Base-by-base conservation (phyloP, 2,329 filamentous ascomycete species). In the Cercospora sp. region DNA sequence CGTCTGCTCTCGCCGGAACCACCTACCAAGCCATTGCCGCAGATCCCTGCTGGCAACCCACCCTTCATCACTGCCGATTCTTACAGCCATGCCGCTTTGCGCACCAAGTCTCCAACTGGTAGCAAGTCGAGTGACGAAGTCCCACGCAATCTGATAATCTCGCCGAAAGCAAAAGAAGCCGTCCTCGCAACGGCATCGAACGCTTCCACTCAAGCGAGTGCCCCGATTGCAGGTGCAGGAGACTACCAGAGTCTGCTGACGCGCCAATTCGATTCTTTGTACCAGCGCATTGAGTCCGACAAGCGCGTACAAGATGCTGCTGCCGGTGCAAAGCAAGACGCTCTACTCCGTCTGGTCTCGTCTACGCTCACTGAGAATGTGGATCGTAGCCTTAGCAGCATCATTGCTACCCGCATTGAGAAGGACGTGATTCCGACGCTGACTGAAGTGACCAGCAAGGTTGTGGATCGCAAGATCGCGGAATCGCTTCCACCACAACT, bases 371-470 rank as follows among this genome's bases (percentile, higher is more conserved):
- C 87, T 10, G 88, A 90, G 68, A 91, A 91, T 66, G 87, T 92
- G 26, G 89, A 92, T 79, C 89, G 91, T 74, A 91, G 92, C 23
- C 85, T 97, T 42, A 85, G 89, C 69, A 89, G 88, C 69, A 91
- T 97, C 73, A 89, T 97, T 61, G 87, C 88, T 58, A 86, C 89
- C 59, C 91, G 91, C 78, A 92, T 97, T 72, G 87, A 92, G 69
- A 85, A 89, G 65, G 85, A 89, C 13, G 88, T 97, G 55, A 83
- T 97, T 63, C 94, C 95, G 10, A 84, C 89, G 33, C 83, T 98
- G 66, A 86, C 89, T 48, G 86, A 89, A 62, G 84, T 89, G 51
- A 88, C 91, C 13, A 85, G 87, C 55, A 87, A 88, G 69, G 86
- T 90, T 4, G 84, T 97, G 30, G 87, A 90, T 64, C 89, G 91